These are phyloP conservation scores for Dysphania ambrosioides DNA, from an alignment of 148 eudicot species.

Conservation along the genomic window DNA sequence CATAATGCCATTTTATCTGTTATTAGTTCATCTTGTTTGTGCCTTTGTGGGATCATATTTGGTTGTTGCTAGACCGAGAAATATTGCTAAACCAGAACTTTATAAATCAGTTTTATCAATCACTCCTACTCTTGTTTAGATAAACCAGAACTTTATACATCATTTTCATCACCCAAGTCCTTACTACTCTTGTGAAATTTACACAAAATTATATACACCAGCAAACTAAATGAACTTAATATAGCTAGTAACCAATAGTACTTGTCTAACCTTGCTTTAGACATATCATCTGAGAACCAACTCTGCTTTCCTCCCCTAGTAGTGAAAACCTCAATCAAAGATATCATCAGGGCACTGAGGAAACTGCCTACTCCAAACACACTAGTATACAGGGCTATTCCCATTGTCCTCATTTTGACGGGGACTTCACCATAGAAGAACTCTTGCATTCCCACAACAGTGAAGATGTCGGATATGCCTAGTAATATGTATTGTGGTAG, in stretches of 20 bases:
- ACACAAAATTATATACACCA: constrained; percentile 51
- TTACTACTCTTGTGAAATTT: constrained; percentile 45
- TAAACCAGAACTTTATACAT: constrained; percentile 14
- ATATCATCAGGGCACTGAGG: constrained; percentile 61
- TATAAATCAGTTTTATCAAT: background rate
- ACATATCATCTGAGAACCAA: constrained; percentile 89
- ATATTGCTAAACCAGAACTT: background rate
- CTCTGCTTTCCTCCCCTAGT: constrained; percentile 35
- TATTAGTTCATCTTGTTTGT: constrained; percentile 2
- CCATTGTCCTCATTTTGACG: constrained; percentile 67
- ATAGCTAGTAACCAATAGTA: constrained; percentile 80
- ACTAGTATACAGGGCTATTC: constrained; percentile 76
- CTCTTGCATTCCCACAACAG: constrained; percentile 92
- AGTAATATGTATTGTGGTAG: constrained; percentile 76
- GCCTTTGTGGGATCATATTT: background rate
- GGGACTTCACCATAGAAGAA: constrained; percentile 86
- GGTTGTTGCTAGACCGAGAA: background rate
- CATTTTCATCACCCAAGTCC: constrained; percentile 26
- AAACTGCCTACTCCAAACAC: constrained; percentile 88
- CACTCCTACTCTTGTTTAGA: background rate
- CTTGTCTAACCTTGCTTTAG: constrained; percentile 65
- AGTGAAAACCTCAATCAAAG: constrained; percentile 46
- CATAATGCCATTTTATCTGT: background rate
- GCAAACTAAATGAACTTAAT: constrained; percentile 49
- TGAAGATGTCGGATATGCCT: constrained; percentile 83